Evolutionary conservation across 2,329 filamentous ascomycete species (phyloP).

Genomic region (Aspergillus sp.): DNA sequence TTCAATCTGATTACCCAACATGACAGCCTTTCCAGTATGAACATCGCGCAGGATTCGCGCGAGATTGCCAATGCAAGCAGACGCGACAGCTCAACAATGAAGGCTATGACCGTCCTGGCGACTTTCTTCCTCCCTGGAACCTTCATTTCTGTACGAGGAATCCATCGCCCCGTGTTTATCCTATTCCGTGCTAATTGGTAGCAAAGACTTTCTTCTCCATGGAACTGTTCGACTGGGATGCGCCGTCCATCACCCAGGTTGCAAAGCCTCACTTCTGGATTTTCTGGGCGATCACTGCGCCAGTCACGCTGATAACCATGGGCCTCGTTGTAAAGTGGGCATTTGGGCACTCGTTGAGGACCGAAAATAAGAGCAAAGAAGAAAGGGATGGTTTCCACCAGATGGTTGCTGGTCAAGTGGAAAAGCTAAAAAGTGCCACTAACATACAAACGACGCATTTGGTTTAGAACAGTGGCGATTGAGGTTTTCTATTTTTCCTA

Average conservation of each 20-base stretch:
- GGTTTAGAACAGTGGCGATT: not conserved
- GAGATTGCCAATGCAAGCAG: not conserved
- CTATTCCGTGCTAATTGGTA: not conserved
- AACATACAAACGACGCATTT: not conserved
- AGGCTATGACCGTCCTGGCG: not conserved
- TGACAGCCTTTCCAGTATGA: not conserved
- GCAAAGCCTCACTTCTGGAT: slow-evolving; percentile 1
- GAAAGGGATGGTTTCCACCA: not conserved
- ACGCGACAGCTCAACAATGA: not conserved
- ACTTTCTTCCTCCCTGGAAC: slow-evolving; percentile 4
- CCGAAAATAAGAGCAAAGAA: not conserved
- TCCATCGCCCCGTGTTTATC: not conserved
- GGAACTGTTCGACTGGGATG: slow-evolving; percentile 1
- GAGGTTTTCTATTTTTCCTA: no score
- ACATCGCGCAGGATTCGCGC: not conserved
- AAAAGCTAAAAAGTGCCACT: not conserved
- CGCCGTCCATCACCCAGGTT: not conserved
- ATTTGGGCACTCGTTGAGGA: not conserved
- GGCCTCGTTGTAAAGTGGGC: not conserved
- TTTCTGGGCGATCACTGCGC: not conserved
- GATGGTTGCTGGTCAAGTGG: not conserved
- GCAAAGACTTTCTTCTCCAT: slow-evolving; percentile 3
- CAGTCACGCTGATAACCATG: not conserved
- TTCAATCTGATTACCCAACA: not conserved
- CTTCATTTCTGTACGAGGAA: not conserved